Percentiles rank a stretch among this genome's conserved stretches.
Evolutionary conservation across 352 stramenopile genomes (phyloP).

Genomic region (Thalassiosira delicatula): DNA sequence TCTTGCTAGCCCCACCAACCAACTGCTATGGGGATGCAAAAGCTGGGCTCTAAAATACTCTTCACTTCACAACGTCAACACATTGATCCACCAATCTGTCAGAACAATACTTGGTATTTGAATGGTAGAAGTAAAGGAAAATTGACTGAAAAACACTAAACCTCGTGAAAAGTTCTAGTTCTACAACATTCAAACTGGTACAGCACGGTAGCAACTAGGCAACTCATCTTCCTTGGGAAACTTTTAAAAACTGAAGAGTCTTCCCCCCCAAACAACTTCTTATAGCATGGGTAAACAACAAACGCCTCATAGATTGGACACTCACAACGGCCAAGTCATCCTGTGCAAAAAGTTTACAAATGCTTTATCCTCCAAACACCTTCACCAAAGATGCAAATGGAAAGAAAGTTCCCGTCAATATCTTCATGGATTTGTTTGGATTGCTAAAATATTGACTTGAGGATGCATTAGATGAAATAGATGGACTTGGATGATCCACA

Average conservation of each 20-base stretch:
- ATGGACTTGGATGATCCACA: neutral
- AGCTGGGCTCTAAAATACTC: constrained; percentile 19
- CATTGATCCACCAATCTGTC: neutral
- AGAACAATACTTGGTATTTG: neutral
- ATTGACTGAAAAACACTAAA: neutral
- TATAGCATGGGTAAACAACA: neutral
- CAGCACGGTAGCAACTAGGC: neutral
- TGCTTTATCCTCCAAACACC: neutral
- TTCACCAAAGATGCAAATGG: neutral
- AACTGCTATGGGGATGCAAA: constrained; percentile 43
- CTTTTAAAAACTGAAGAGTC: neutral
- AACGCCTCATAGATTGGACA: neutral
- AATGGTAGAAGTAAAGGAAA: neutral
- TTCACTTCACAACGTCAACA: neutral
- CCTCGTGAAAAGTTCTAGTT: neutral
- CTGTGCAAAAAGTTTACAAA: neutral
- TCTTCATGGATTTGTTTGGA: neutral
- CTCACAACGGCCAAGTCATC: neutral
- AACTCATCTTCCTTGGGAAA: neutral
- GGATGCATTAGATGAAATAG: neutral
- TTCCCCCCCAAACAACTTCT: neutral
- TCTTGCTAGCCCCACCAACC: too few relatives aligned
- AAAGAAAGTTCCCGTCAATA: neutral
- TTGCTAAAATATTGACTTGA: neutral
- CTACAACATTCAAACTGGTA: too few relatives aligned